These are phyloP conservation scores for Helicocarpus griseus DNA, from an alignment of 2,329 filamentous ascomycete genomes.

Conservation along the genomic window DNA sequence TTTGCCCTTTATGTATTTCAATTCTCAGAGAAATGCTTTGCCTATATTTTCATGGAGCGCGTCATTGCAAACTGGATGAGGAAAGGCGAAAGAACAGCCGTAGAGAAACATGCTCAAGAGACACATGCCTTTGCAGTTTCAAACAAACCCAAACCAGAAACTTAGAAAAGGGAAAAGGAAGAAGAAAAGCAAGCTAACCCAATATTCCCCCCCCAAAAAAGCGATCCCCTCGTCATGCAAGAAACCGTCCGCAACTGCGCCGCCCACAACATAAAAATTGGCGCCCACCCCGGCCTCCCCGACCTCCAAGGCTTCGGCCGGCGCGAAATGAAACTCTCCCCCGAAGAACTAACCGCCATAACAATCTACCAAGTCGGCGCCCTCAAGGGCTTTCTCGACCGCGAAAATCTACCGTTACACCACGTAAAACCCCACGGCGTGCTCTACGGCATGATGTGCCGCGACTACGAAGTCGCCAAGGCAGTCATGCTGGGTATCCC, in stretches of 20 bases:
- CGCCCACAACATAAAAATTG: slow-evolving; percentile 45
- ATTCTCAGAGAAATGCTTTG: not conserved
- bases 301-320: slow-evolving; percentile 57
- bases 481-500: slow-evolving; percentile 47
- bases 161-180: not conserved
- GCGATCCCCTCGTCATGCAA: slow-evolving; percentile 56
- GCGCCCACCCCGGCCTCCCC: slow-evolving; percentile 56
- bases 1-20: not conserved
- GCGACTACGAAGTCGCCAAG: slow-evolving; percentile 42
- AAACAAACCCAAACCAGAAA: not conserved
- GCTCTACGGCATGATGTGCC: slow-evolving; percentile 49
- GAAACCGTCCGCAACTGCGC: slow-evolving; percentile 51
- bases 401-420: slow-evolving; percentile 46
- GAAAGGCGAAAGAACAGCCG: not conserved
- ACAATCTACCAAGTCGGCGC: slow-evolving; percentile 56
- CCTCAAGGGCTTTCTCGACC: slow-evolving; percentile 49
- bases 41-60: not conserved
- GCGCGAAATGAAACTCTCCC: slow-evolving; percentile 49
- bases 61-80: not conserved
- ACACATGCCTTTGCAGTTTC: not conserved
- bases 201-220: slow-evolving; percentile 12
- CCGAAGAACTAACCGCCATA: slow-evolving; percentile 48
- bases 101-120: not conserved
- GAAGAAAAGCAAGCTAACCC: not conserved
- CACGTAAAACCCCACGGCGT: slow-evolving; percentile 57